Percentiles rank a stretch among this genome's conserved stretches.
Conservation (phyloP, 345 rosid genomes). For the Populus pruinosa region DNA sequence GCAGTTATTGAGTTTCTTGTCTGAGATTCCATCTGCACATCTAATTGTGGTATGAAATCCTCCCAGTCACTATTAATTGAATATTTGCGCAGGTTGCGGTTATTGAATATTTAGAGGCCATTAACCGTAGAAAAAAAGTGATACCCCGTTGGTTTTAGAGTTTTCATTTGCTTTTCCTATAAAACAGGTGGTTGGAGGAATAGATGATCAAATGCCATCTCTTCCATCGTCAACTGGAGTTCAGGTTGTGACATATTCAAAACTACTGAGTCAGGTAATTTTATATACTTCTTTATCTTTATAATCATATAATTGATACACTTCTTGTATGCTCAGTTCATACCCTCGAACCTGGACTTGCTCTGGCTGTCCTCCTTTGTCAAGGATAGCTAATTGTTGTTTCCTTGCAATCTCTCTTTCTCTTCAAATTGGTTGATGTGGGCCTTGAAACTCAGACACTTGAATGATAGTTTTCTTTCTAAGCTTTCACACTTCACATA, state of each 20-base stretch:
- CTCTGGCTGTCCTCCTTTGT: too few species aligned
- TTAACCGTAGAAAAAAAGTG: not conserved
- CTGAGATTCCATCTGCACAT: slow-evolving; percentile 77
- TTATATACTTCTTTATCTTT: slow-evolving; percentile 7
- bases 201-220: slow-evolving; percentile 73
- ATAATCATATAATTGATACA: not conserved
- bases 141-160: slow-evolving; percentile 2
- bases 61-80: slow-evolving; percentile 11
- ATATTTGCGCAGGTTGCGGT: not conserved
- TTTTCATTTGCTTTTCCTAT: slow-evolving; percentile 18
- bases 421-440: too few species aligned
- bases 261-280: slow-evolving; percentile 75
- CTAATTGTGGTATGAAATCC: slow-evolving; percentile 73
- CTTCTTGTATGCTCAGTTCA: not conserved
- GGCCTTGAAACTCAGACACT: too few species aligned
- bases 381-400: too few species aligned
- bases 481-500: too few species aligned
- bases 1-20: slow-evolving; percentile 77
- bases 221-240: slow-evolving; percentile 72
- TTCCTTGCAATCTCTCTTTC: too few species aligned
- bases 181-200: slow-evolving; percentile 86
- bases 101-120: not conserved
- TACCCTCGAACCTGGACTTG: too few species aligned
- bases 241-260: slow-evolving; percentile 64
- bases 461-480: too few species aligned